Evolutionary conservation across 2,329 filamentous ascomycete genomes (phyloP), one percentile per base, ranked within the genome.

Genomic region (Incumbomyces lentus): DNA sequence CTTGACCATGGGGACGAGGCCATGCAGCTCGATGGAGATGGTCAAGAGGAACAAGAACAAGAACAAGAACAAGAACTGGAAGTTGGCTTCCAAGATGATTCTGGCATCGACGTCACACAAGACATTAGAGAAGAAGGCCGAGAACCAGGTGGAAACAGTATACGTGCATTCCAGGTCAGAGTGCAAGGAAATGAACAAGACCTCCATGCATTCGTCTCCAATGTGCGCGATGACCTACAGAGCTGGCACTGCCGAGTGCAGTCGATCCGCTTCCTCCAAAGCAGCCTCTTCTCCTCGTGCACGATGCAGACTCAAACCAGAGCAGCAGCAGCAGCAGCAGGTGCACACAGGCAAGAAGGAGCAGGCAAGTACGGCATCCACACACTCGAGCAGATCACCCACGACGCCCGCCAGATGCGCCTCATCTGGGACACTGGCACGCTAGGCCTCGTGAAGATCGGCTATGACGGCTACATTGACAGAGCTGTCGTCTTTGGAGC

Each of bases 401-500:
- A 66, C 29, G 68, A 71, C 51, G 59, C 64, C 13, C 58, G 62
- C 31, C 68, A 69, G 58, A 57, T 68, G 19, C 62, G 67, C 10
- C 38, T 71, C 13, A 62, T 69, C 49, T 71, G 68, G 68, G 56
- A 55, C 11, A 66, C 69, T 56, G 67, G 66, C 4, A 62, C 64
- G 4, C 62, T 71, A 22, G 68, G 67, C 2, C 58, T 65, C 35
- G 62, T 71, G 36, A 67, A 66, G 49, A 53, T 71, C 18, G 64
- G 65, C 2, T 62, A 65, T 54, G 48, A 58, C 7, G 68, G 68
- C 3, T 44, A 58, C 30, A 60, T 71, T 26, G 65, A 69, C 47
- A 56, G 65, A 10, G 67, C 65, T 3, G 64, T 69, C 38, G 62
- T 71, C 12, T 63, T 69, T 52, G 66, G 65, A 4, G 7, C 43